Percentiles rank a stretch among this genome's conserved stretches.
Conservation (phyloP, 352 stramenopile genomes). For the Pythium rishiriense region DNA sequence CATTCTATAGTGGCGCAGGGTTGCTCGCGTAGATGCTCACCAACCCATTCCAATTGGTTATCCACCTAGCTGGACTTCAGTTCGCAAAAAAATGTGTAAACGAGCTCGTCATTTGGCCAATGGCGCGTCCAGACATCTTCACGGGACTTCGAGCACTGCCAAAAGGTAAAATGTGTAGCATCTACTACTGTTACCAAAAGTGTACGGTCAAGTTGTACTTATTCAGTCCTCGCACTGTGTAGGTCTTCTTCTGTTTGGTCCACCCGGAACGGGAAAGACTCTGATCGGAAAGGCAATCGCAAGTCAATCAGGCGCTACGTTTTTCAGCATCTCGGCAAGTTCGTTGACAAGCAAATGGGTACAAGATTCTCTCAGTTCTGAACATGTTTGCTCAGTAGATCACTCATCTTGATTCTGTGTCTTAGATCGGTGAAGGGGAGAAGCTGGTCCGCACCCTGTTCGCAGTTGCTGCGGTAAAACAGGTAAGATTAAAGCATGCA, state of each 20-base stretch:
- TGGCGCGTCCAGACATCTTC: conserved; percentile 97
- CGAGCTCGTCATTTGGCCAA: conserved; percentile 99
- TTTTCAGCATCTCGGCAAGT: conserved; percentile 99
- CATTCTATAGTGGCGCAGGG: too few species aligned
- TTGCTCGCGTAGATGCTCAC: too few species aligned
- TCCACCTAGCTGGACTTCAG: conserved; percentile 88
- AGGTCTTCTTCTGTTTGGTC: conserved; percentile 95
- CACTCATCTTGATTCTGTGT: background rate
- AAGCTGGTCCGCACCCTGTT: conserved; percentile 98
- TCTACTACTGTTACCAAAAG: background rate
- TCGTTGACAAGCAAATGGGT: conserved; percentile 99
- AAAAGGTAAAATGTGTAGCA: conserved; percentile 50
- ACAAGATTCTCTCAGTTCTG: background rate
- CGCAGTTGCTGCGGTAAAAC: conserved; percentile 92
- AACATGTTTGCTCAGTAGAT: too few species aligned
- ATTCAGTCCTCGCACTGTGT: conserved; percentile 1
- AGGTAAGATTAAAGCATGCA: conserved; percentile 36
- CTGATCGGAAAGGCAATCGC: conserved; percentile 99
- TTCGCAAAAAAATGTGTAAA: conserved; percentile 98
- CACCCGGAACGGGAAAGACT: conserved; percentile 96
- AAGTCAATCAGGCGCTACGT: conserved; percentile 96
- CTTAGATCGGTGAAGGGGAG: conserved; percentile 97
- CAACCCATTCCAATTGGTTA: background rate
- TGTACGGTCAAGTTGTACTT: background rate
- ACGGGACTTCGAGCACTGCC: conserved; percentile 92